Evolutionary conservation across 2,329 filamentous ascomycete genomes (phyloP).

Genomic region (Cladosporium sp.): DNA sequence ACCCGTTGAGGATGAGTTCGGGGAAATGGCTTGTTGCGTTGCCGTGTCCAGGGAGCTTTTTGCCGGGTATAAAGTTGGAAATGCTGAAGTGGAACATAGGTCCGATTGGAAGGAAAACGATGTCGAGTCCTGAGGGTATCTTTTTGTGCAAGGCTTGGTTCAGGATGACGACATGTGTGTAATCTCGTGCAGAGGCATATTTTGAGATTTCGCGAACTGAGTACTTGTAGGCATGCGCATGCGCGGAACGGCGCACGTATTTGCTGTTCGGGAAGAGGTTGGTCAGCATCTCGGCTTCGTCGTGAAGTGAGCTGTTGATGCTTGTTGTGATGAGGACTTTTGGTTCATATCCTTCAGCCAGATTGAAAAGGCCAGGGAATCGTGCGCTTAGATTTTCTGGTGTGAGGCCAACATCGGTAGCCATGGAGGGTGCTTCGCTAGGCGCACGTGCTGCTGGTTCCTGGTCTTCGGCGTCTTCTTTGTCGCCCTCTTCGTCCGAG

Average conservation of each 20-base stretch:
- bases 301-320: conserved; percentile 81
- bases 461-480: conserved; percentile 41
- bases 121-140: conserved; percentile 72
- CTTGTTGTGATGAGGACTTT: conserved; percentile 92
- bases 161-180: conserved; percentile 77
- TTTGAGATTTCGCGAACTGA: conserved; percentile 83
- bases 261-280: conserved; percentile 73
- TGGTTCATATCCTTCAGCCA: conserved; percentile 53
- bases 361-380: conserved; percentile 57
- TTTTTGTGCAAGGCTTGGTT: conserved; percentile 79
- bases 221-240: conserved; percentile 85
- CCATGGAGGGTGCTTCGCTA: conserved; percentile 50
- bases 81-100: conserved; percentile 93
- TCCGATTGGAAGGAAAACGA: conserved; percentile 77
- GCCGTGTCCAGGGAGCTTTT: conserved; percentile 82
- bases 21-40: conserved; percentile 87
- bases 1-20: conserved; percentile 88
- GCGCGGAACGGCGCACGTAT: conserved; percentile 81
- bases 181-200: conserved; percentile 77
- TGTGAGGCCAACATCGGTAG: conserved; percentile 57
- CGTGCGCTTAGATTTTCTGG: conserved; percentile 58
- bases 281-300: conserved; percentile 73
- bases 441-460: conserved; percentile 26
- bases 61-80: conserved; percentile 84
- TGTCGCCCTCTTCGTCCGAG: conserved; percentile 43